Percentiles rank a stretch among this genome's conserved stretches.
phyloP scores from a whole-genome alignment of 2,329 filamentous ascomycete genomes.

The Phyllachora maydis region DNA sequence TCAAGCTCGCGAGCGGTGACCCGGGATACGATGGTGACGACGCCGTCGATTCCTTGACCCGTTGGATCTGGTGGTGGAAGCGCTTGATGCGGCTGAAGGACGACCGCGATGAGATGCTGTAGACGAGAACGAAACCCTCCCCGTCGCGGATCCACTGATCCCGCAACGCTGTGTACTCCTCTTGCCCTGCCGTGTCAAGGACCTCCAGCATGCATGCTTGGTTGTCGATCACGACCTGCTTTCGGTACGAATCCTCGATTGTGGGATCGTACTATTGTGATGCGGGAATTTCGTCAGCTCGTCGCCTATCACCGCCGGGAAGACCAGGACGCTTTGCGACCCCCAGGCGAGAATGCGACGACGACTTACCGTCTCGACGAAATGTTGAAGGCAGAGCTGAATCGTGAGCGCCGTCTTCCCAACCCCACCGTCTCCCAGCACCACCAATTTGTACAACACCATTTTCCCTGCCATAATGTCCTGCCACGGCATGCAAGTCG shows the following conservation, averaged over 20 bases:
- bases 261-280: constrained; percentile 54
- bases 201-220: constrained; percentile 97
- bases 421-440: constrained; percentile 82
- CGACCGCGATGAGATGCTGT: constrained; percentile 92
- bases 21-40: constrained; percentile 60
- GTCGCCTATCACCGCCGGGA: constrained; percentile 1
- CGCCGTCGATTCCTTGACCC: constrained; percentile 80
- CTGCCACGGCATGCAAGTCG: too few species aligned
- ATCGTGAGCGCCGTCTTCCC: constrained; percentile 90
- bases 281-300: constrained; percentile 6
- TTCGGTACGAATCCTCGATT: constrained; percentile 74
- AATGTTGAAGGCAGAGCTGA: constrained; percentile 94
- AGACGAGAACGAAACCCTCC: constrained; percentile 92
- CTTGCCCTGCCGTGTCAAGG: constrained; percentile 90
- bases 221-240: constrained; percentile 81
- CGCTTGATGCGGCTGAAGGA: constrained; percentile 89
- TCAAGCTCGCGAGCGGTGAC: constrained; percentile 42
- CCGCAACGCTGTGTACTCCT: constrained; percentile 90
- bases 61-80: constrained; percentile 91
- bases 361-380: constrained; percentile 66
- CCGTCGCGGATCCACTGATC: constrained; percentile 98
- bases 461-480: constrained; percentile 77
- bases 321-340: constrained; percentile 2
- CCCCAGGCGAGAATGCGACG: not conserved
- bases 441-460: constrained; percentile 91